Evolutionary conservation across 129 eudicot species (phyloP).

Genomic region (Ambrosia trifida): DNA sequence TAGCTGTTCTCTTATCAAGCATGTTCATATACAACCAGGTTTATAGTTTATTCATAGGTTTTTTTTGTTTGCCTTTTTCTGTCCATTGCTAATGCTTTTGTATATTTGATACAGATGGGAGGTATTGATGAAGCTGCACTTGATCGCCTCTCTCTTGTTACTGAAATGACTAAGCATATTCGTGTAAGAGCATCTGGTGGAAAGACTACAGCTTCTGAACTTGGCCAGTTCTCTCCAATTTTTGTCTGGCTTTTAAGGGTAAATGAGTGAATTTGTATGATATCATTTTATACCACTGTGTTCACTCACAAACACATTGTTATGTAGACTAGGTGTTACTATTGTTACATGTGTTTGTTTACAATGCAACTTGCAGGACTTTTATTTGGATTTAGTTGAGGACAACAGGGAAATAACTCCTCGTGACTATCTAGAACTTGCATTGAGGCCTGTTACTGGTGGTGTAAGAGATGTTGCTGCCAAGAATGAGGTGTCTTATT

Average conservation of each 20-base stretch:
- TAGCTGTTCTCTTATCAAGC: conserved; percentile 97
- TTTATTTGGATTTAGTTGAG: conserved; percentile 83
- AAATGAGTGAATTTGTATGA: conserved; percentile 29
- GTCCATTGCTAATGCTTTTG: neutral
- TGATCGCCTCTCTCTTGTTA: conserved; percentile 97
- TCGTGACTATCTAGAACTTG: conserved; percentile 93
- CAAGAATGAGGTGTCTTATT: conserved; percentile 75
- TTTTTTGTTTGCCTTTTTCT: neutral
- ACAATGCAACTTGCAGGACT: conserved; percentile 61
- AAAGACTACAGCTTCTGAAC: conserved; percentile 81
- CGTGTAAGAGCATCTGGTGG: conserved; percentile 98
- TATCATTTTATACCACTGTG: neutral
- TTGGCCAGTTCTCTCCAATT: conserved; percentile 98
- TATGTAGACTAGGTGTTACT: neutral
- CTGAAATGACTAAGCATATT: conserved; percentile 98
- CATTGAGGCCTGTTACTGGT: conserved; percentile 83
- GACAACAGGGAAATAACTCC: conserved; percentile 91
- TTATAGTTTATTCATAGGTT: neutral
- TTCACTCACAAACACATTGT: neutral
- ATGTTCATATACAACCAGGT: conserved; percentile 99
- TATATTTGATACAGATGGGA: conserved; percentile 68
- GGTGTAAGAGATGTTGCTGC: conserved; percentile 78
- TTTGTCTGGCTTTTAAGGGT: conserved; percentile 99
- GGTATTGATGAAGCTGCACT: conserved; percentile 99
- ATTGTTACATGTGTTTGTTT: conserved; percentile 1